phyloP scores from a whole-genome alignment of 2,329 filamentous ascomycete species.

The Ceratocystis colombiana region DNA sequence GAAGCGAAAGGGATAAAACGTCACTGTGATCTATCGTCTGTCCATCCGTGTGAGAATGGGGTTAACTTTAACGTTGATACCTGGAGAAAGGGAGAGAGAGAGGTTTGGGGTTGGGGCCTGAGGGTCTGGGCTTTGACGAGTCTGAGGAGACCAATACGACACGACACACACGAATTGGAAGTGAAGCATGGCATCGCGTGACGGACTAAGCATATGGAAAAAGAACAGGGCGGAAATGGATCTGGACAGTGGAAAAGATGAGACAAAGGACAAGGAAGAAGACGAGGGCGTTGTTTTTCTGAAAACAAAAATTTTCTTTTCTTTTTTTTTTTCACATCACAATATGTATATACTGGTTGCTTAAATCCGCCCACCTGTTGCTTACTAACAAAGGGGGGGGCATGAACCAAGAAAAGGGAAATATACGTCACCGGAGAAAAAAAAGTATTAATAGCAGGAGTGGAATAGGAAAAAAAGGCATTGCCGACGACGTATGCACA shows the following conservation, averaged over 20 bases:
- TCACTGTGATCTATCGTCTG: background rate
- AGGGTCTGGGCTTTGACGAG: background rate
- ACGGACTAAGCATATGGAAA: background rate
- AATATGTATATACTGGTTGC: background rate
- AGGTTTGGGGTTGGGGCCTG: too few species aligned
- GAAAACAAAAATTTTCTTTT: background rate
- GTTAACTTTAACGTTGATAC: too few species aligned
- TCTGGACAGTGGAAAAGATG: background rate
- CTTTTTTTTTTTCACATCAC: background rate
- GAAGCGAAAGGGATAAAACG: background rate
- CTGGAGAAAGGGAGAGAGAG: too few species aligned
- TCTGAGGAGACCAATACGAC: background rate
- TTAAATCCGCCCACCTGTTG: too few species aligned
- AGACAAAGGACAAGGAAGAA: background rate
- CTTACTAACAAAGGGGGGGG: too few species aligned
- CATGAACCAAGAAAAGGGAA: too few species aligned
- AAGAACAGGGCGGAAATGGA: conserved; percentile 5
- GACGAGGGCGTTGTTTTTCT: background rate
- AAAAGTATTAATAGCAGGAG: background rate
- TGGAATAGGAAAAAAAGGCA: background rate
- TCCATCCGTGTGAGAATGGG: too few species aligned
- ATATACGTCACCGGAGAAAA: background rate
- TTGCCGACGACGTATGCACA: background rate
- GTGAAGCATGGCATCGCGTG: too few species aligned
- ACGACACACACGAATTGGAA: background rate